Conservation (phyloP, 2,329 filamentous ascomycete species). For the Scytalidium sp. region DNA sequence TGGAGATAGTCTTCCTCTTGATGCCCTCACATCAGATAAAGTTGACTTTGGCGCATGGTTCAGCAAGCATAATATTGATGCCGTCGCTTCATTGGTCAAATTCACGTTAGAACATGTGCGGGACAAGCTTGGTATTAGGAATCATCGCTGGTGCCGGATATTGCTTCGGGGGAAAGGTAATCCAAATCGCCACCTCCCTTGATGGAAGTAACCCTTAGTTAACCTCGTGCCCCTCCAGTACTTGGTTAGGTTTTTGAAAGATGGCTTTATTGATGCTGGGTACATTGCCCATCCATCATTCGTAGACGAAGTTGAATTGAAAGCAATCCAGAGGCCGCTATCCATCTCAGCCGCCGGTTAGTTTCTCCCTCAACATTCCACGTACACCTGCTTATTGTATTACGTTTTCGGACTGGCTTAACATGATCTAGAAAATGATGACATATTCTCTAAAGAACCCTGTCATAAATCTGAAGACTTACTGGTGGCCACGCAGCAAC, state of each 20-base stretch:
- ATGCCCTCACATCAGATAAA: slow-evolving; percentile 36
- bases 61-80: background rate
- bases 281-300: slow-evolving; percentile 74
- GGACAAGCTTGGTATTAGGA: slow-evolving; percentile 48
- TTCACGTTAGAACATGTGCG: slow-evolving; percentile 53
- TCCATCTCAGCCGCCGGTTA: slow-evolving; percentile 42
- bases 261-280: slow-evolving; percentile 59
- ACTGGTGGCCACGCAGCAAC: slow-evolving; percentile 47
- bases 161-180: slow-evolving; percentile 73
- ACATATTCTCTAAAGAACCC: slow-evolving; percentile 57
- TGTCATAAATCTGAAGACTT: slow-evolving; percentile 60
- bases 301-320: slow-evolving; percentile 61
- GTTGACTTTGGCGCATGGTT: slow-evolving; percentile 1
- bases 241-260: slow-evolving; percentile 61
- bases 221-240: background rate
- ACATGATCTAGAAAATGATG: slow-evolving; percentile 57
- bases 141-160: slow-evolving; percentile 63
- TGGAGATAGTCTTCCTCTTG: slow-evolving; percentile 53
- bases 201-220: background rate
- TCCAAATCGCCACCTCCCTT: background rate
- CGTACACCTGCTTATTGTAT: background rate
- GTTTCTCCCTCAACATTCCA: background rate
- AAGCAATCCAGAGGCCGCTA: slow-evolving; percentile 59
- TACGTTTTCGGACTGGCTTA: too few relatives aligned
- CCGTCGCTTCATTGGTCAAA: slow-evolving; percentile 30